Evolutionary conservation across 768 basidiomycete species (phyloP), one percentile per base, ranked within the genome.

Genomic region (Hericium coralloides): DNA sequence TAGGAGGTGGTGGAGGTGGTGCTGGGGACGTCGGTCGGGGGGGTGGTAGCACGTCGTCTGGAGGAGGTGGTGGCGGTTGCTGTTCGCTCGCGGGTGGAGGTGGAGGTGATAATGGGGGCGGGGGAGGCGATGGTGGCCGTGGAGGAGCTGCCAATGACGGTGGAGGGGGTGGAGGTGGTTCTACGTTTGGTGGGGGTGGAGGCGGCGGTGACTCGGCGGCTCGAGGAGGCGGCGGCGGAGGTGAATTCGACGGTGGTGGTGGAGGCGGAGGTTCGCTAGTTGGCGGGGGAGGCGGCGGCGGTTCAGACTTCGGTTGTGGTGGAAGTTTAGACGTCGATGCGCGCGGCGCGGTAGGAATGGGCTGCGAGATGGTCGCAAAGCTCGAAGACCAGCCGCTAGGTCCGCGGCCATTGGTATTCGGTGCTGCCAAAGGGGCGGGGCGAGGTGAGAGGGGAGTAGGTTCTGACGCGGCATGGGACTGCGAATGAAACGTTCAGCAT

Each of bases 271-370:
- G 60, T 22, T 64, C 60, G 9, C 68, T 59, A 8, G 70, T 58
- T 4, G 71, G 66, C 48, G 73, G 63, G 3, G 72, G 53, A 31
- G 70, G 64, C 0, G 68, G 70, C 8, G 74, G 69, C n/a, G 60
- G 61, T 20, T 62, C 61, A 22, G 55, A 60, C 17, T 55, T 49
- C 3, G 60, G 61, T 17, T 60, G 61, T 14, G 61, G 61, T 39
- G 59, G 61, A n/a, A 55, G 59, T 4, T 63, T 65, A 12, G 55
- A 57, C 31, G 68, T 45, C 7, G 64, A 49, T 17, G 58, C 58
- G 52, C 59, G 64, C 9, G 61, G 60, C 49, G 56, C 58, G 20
- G 65, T 52, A 17, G 65, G 67, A 7, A 56, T 56, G 12, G 61
- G 58, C 58, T 67, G 59, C 12, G 59, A 56, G 31, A 60, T 61